A percentile compares a stretch with the other conserved stretches of the same genome.
Evolutionary conservation across 2,329 filamentous ascomycete genomes (phyloP).

Genomic region (Penicillium sp.): DNA sequence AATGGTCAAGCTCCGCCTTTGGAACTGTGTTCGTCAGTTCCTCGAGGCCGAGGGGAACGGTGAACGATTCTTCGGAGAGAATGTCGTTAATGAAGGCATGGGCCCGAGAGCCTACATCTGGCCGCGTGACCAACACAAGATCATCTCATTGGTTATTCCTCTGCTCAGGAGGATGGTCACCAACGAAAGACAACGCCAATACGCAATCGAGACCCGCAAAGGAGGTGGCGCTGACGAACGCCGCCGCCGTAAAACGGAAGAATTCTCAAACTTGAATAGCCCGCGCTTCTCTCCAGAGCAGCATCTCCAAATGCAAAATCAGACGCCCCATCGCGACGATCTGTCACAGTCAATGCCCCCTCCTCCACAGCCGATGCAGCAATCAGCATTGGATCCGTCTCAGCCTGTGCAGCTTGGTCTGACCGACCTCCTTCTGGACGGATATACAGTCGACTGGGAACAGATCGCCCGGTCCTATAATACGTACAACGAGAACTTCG

Average conservation of each 20-base stretch:
- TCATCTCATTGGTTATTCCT: constrained; percentile 57
- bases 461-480: constrained; percentile 37
- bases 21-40: constrained; percentile 56
- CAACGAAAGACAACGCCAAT: constrained; percentile 57
- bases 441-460: constrained; percentile 41
- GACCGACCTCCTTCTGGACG: constrained; percentile 36
- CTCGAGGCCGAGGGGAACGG: constrained; percentile 51
- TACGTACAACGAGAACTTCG: constrained; percentile 39
- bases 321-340: constrained; percentile 26
- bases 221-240: constrained; percentile 42
- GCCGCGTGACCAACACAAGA: constrained; percentile 55
- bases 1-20: constrained; percentile 56
- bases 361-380: constrained; percentile 22
- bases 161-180: constrained; percentile 58
- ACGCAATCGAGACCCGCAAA: constrained; percentile 56
- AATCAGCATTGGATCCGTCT: constrained; percentile 24
- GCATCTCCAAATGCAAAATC: constrained; percentile 31
- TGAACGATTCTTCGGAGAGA: constrained; percentile 51
- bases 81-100: constrained; percentile 43
- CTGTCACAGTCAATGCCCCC: constrained; percentile 21
- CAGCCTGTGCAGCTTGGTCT: constrained; percentile 32
- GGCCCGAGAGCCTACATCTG: constrained; percentile 47
- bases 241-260: constrained; percentile 36
- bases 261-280: constrained; percentile 29
- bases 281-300: constrained; percentile 30